Evolutionary conservation across 306 rosid species (phyloP).

Genomic region (Castanea sativa): DNA sequence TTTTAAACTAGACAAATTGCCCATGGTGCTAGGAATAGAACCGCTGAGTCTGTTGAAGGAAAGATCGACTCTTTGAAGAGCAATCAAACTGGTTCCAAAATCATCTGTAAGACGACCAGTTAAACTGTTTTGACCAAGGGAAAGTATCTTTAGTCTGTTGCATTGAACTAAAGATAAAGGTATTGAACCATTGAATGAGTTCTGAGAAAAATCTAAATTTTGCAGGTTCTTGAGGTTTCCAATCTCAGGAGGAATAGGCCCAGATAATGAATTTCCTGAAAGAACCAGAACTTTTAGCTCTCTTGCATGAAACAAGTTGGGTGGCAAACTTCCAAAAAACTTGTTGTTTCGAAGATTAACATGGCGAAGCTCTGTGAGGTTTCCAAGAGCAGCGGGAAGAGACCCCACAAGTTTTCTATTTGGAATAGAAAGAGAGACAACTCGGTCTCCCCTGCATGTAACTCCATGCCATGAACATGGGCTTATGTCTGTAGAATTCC

Average conservation of each 20-base stretch:
- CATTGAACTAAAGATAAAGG: constrained; percentile 37
- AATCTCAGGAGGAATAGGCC: constrained; percentile 36
- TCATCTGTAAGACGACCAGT: constrained; percentile 38
- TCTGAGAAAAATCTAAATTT: constrained; percentile 49
- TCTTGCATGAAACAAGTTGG: constrained; percentile 37
- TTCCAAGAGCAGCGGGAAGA: constrained; percentile 26
- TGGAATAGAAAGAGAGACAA: constrained; percentile 24
- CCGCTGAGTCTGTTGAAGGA: constrained; percentile 44
- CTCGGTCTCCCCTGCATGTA: constrained; percentile 20
- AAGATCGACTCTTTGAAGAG: constrained; percentile 40
- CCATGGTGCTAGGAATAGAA: constrained; percentile 42
- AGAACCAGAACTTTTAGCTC: constrained; percentile 49
- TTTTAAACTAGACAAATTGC: constrained; percentile 46
- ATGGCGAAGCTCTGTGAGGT: constrained; percentile 20
- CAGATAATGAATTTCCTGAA: constrained; percentile 52
- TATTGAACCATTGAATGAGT: constrained; percentile 47
- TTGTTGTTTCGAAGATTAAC: constrained; percentile 24
- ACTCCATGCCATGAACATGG: constrained; percentile 39
- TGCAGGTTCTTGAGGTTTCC: constrained; percentile 44
- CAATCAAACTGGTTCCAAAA: constrained; percentile 36
- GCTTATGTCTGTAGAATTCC: constrained; percentile 27
- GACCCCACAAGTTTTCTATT: constrained; percentile 22
- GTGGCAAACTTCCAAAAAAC: constrained; percentile 33
- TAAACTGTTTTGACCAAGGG: constrained; percentile 39
- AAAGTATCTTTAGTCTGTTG: constrained; percentile 36